Percentiles rank a stretch among this genome's conserved stretches.
These are phyloP conservation scores for Cymbopogon flexuosus DNA, from an alignment of 202 grass and related monocot species.

Conservation along the genomic window DNA sequence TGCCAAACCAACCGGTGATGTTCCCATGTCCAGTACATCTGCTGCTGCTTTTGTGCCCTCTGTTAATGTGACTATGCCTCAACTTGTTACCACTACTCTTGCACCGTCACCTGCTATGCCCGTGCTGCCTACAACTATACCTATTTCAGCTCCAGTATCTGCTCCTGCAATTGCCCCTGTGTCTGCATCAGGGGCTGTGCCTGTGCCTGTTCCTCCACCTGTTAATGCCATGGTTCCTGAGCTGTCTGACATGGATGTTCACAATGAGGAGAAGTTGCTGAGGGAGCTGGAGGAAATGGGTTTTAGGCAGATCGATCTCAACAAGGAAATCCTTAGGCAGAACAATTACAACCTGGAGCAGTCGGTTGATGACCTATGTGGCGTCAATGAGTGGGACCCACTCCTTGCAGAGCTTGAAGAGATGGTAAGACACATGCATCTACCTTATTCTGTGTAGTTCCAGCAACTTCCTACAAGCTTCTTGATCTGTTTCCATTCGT, in stretches of 20 bases:
- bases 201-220: background rate
- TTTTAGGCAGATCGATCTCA: constrained; percentile 79
- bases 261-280: constrained; percentile 63
- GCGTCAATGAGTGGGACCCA: constrained; percentile 55
- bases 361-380: constrained; percentile 84
- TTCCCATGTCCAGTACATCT: constrained; percentile 15
- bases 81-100: background rate
- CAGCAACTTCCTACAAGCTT: background rate
- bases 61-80: constrained; percentile 5
- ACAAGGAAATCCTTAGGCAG: constrained; percentile 91
- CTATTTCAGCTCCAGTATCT: background rate
- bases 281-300: constrained; percentile 92
- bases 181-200: background rate
- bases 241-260: constrained; percentile 9
- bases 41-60: constrained; percentile 18
- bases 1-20: constrained; percentile 15
- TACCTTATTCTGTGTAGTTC: background rate
- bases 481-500: background rate
- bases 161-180: background rate
- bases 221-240: background rate
- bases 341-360: constrained; percentile 88
- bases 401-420: constrained; percentile 70
- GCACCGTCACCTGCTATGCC: background rate
- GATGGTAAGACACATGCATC: constrained; percentile 50
- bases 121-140: background rate